Evolutionary conservation across 2,329 filamentous ascomycete genomes (phyloP), one percentile per base, ranked within the genome.

Genomic region (Microdochium bolleyi): DNA sequence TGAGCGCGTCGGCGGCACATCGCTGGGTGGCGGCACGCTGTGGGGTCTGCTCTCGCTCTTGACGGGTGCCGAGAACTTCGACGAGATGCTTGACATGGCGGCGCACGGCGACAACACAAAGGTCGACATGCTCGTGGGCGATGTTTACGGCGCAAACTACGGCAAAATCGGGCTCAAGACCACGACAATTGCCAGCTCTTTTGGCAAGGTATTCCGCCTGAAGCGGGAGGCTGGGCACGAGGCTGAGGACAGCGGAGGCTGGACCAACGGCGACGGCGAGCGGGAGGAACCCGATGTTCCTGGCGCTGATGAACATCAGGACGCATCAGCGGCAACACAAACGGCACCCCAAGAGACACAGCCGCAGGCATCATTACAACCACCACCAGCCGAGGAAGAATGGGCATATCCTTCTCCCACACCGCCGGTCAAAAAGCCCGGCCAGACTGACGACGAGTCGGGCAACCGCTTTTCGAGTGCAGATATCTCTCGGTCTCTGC

Each of bases 111-210:
- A 99, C 72, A 99, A 99, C 64, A 80, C 87, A 37, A 87, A 88
- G 25, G 94, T 99, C 10, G 94, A 99, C 66, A 92, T 99, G 85
- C 78, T 99, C 19, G 94, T 99, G 0, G 94, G 94, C 21, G 94
- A 99, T 68, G 99, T 99, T 51, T 99, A 99, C 70, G 94, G 94
- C 54, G 88, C 88, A 57, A 92, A 95, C 60, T 99, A 99, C 65
- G 87, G 84, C 67, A 96, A 96, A 71, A 97, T 99, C 54, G 94
- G 94, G 0, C 78, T 99, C 49, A 97, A 96, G 74, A 92, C 88
- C 70, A 95, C 87, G 3, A 92, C 94, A 10, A 99, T 99, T 62
- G 94, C 94, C 3, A 95, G 88, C 61, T 95, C 89, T 1, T 97
- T 99, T 66, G 94, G 94, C 53, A 97, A 97, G 66, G 92, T 99